Evolutionary conservation across 257 asterid genomes (phyloP).

Genomic region (Rauvolfia tetraphylla): DNA sequence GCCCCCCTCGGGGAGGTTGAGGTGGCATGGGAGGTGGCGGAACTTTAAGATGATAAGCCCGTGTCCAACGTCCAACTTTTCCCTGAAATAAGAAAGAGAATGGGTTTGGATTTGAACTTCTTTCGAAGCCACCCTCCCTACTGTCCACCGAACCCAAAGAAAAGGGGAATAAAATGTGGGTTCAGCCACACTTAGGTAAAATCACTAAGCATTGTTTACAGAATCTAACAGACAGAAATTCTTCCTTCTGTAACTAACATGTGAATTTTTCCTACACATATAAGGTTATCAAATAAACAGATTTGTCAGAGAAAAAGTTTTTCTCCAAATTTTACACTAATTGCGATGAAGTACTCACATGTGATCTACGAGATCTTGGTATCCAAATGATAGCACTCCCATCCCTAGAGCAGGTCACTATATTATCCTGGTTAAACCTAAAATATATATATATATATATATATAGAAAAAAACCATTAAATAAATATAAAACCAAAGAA

Average conservation of each 20-base stretch:
- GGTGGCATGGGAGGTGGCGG: constrained; percentile 99
- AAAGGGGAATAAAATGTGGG: not conserved
- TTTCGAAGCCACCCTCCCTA: not conserved
- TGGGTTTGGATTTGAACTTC: not conserved
- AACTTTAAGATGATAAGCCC: constrained; percentile 97
- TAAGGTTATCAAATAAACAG: not conserved
- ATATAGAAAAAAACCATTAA: not conserved
- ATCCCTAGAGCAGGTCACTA: constrained; percentile 97
- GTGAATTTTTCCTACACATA: not conserved
- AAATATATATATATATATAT: constrained; percentile 19
- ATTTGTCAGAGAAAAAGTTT: not conserved
- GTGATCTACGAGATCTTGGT: constrained; percentile 93
- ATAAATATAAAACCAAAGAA: not conserved
- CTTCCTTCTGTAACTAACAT: not conserved
- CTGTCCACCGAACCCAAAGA: not conserved
- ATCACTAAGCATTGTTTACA: not conserved
- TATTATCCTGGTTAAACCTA: constrained; percentile 91
- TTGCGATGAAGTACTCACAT: constrained; percentile 46
- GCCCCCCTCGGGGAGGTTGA: constrained; percentile 98
- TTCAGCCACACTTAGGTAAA: not conserved
- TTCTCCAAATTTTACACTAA: not conserved
- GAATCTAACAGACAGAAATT: not conserved
- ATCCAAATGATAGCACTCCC: constrained; percentile 99
- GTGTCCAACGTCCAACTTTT: constrained; percentile 86
- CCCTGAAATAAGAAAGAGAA: constrained; percentile 44